Evolutionary conservation across 2,329 filamentous ascomycete species (phyloP).

Genomic region (Colletotrichum spinosum): DNA sequence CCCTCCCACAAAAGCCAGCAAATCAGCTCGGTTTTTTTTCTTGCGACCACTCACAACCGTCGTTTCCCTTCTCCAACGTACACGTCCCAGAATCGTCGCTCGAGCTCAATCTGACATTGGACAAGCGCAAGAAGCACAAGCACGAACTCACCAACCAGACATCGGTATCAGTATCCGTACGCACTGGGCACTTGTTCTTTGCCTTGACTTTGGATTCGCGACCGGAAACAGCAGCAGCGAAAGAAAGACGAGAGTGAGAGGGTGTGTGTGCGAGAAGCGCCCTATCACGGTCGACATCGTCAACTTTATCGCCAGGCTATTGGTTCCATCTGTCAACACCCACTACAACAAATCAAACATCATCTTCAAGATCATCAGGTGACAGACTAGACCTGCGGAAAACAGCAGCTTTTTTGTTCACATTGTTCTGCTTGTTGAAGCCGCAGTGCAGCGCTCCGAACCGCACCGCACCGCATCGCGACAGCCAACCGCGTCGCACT

Average conservation of each 20-base stretch:
- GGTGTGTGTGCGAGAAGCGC: constrained; percentile 40
- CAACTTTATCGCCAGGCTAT: constrained; percentile 56
- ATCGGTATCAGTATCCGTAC: constrained; percentile 9
- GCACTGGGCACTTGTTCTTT: constrained; percentile 20
- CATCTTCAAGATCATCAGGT: constrained; percentile 57
- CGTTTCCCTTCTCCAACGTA: constrained; percentile 43
- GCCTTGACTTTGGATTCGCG: constrained; percentile 45
- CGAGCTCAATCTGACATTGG: constrained; percentile 33
- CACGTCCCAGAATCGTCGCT: constrained; percentile 17
- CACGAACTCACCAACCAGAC: too few relatives aligned
- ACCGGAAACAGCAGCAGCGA: constrained; percentile 43
- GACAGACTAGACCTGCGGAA: constrained; percentile 60
- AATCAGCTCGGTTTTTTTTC: constrained; percentile 40
- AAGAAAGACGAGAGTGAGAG: too few relatives aligned
- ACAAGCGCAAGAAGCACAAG: constrained; percentile 10
- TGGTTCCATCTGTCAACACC: constrained; percentile 51
- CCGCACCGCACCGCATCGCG: constrained; percentile 29
- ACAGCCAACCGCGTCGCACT: constrained; percentile 39
- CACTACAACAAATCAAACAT: constrained; percentile 5
- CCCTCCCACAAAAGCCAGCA: constrained; percentile 39
- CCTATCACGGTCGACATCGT: constrained; percentile 65
- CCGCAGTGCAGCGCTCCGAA: constrained; percentile 12
- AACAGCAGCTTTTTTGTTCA: constrained; percentile 39
- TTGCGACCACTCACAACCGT: constrained; percentile 41
- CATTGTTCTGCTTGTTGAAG: constrained; percentile 16